Base-by-base conservation (phyloP, 805 yeast genomes). In the Metschnikowia hibisci region DNA sequence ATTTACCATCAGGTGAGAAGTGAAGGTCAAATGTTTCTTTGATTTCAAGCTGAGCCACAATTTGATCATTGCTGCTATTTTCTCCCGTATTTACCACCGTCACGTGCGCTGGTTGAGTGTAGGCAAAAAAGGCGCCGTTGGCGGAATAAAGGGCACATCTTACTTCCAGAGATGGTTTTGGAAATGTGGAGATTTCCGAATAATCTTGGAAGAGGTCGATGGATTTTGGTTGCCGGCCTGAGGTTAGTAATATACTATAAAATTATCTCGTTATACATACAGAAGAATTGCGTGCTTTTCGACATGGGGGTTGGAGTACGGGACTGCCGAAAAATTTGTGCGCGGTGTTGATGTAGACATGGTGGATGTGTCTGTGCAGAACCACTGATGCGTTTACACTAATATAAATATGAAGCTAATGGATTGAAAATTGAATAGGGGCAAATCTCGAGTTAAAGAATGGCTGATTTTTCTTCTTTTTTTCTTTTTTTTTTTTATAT, bases 1-100 rank as follows among this genome's bases (percentile, higher is more conserved):
- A 90, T 35, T 80, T 78, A 12, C 96, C 98, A 37, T 78, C 72
- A 8, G 97, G 96, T n/a, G 96, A 87, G 62, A 93, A 89, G 48
- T 80, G 79, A 55, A 93, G 61, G 60, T 93, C 97, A 56, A 82
- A 81, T 13, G 82, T 86, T 50, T 88, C 95, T 26, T 70, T 59
- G 38, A 81, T 66, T 29, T 76, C 80, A 39, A 88, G 63, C 34
- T 63, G 68, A 42, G 73, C 67, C 34, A 76, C 58, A 14, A 64
- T 33, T 13, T 66, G 54, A 6, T 69, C 64, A 15, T 84, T 51
- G 81, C 27, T 73, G 39, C 50, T 43, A n/a, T 50, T 50, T 22
- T 50, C 53, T 57, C 64, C 64, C n/a, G 91, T 75, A 54, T 78
- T 74, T 34, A 80, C 67, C 22, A 87, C 69, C 13, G 71, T 66